These are phyloP conservation scores for Knufia fluminis DNA, from an alignment of 2,329 filamentous ascomycete species.

Conservation along the genomic window DNA sequence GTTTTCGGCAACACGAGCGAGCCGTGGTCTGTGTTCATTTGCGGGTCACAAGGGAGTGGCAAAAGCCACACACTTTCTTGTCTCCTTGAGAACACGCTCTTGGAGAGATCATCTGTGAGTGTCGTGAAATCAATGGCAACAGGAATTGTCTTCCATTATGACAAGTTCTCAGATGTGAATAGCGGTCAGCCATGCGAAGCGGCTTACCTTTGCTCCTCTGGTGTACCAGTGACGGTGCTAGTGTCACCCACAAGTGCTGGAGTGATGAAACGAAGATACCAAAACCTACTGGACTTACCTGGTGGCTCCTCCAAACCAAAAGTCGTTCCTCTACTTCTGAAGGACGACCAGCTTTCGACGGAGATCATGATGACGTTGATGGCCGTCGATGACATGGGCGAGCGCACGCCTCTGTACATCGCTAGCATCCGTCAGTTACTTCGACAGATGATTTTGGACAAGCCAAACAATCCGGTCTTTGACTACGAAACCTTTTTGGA, in stretches of 20 bases:
- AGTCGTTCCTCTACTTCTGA: constrained; percentile 39
- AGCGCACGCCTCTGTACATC: constrained; percentile 43
- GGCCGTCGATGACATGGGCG: constrained; percentile 37
- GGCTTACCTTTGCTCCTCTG: constrained; percentile 42
- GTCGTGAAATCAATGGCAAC: constrained; percentile 45
- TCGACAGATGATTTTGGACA: constrained; percentile 39
- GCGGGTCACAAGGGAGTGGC: constrained; percentile 53
- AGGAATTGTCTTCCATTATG: constrained; percentile 57
- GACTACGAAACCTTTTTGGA: constrained; percentile 38
- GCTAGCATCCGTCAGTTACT: constrained; percentile 41
- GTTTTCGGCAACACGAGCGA: constrained; percentile 41
- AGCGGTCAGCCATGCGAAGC: constrained; percentile 43
- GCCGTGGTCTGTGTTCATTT: constrained; percentile 53
- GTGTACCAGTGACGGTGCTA: constrained; percentile 42
- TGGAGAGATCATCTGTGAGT: constrained; percentile 46
- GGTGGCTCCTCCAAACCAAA: constrained; percentile 28
- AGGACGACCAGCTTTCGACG: constrained; percentile 42
- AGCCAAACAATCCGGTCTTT: constrained; percentile 30
- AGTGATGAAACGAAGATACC: constrained; percentile 36
- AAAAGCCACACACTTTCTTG: constrained; percentile 53
- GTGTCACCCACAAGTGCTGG: constrained; percentile 42
- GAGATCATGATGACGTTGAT: constrained; percentile 48
- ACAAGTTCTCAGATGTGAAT: constrained; percentile 40
- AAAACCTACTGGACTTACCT: constrained; percentile 28
- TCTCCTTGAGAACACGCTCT: constrained; percentile 41